Evolutionary conservation across 805 yeast species (phyloP).

Genomic region (Wickerhamiella australiensis): DNA sequence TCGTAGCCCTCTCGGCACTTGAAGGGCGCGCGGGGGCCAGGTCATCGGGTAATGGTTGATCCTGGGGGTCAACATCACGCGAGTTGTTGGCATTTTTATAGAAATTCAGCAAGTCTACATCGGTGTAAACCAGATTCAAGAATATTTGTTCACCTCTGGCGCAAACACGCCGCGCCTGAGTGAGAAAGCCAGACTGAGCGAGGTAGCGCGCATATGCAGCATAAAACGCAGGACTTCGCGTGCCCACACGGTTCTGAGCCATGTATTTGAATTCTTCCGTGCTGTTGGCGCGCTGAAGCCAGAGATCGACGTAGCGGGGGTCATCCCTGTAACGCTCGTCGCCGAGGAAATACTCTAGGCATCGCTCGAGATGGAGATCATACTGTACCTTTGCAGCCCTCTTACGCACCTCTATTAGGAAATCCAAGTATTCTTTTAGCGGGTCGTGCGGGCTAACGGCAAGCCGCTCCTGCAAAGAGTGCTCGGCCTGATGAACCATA

Average conservation of each 20-base stretch:
- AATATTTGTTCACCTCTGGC: constrained; percentile 19
- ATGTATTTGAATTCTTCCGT: constrained; percentile 66
- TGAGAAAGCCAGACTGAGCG: constrained; percentile 37
- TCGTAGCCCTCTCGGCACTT: constrained; percentile 1
- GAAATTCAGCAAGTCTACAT: constrained; percentile 31
- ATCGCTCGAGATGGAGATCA: constrained; percentile 44
- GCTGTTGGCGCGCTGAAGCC: constrained; percentile 64
- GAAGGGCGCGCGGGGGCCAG: neutral
- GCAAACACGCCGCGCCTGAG: constrained; percentile 50
- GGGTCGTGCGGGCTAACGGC: constrained; percentile 63
- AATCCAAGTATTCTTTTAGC: constrained; percentile 58
- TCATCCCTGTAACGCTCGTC: constrained; percentile 63
- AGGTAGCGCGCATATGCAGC: constrained; percentile 62
- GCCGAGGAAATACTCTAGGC: constrained; percentile 58
- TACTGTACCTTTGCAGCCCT: constrained; percentile 15
- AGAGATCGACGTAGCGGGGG: constrained; percentile 62
- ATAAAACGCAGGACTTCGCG: constrained; percentile 52
- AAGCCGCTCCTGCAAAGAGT: constrained; percentile 4
- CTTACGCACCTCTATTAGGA: constrained; percentile 58
- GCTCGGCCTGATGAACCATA: constrained; percentile 11
- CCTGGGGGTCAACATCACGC: neutral
- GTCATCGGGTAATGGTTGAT: neutral
- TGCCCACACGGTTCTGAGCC: constrained; percentile 60
- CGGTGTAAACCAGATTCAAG: constrained; percentile 25
- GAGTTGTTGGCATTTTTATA: neutral